Base-by-base conservation (phyloP, 108 stramenopile species). In the Cyclostephanos tholiformis region DNA sequence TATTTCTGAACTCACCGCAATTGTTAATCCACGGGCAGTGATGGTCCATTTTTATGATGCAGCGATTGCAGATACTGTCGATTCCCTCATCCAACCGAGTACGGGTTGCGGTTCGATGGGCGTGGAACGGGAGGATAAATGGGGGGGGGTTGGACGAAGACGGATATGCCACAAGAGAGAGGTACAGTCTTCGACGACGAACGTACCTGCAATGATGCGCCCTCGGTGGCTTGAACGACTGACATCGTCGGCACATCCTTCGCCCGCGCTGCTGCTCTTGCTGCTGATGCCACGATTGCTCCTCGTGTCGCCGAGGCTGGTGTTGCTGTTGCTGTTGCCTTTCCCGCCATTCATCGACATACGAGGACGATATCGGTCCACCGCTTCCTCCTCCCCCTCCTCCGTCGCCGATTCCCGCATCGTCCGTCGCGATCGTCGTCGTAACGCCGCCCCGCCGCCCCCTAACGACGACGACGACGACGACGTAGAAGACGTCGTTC, bases 11-110 rank as follows among this genome's bases (percentile, higher is more conserved):
- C 41, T 41, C 41, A 41, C 41, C 96, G 84, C 98, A 98, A 84
- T 99, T 99, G 87, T 99, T 99, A 43, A 98, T 96, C 98, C 98
- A 97, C 22, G 97, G 96, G 83, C 97, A 98, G 71, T 92, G 88
- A 88, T 91, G 96, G 74, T 96, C 96, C 93, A 96, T 94, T 80
- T 96, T 94, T 65, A 96, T 87, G 36, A 96, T 90, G 72, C 96
- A 96, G 62, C 96, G 72, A 29, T 84, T 80, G 83, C 95, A 96
- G n/a, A 96, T 84, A 67, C 87, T 88, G 60, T 69, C 12, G 4
- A 59, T 22, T n/a, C 29, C n/a, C n/a, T n/a, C n/a, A n/a, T n/a
- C n/a, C n/a, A n/a, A n/a, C n/a, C n/a, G n/a, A n/a, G n/a, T n/a
- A n/a, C n/a, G n/a, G n/a, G n/a, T n/a, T n/a, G n/a, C n/a, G n/a